Evolutionary conservation across 225 moss, liverwort and hornwort species (phyloP).

Genomic region (Thuidium tamariscinum): DNA sequence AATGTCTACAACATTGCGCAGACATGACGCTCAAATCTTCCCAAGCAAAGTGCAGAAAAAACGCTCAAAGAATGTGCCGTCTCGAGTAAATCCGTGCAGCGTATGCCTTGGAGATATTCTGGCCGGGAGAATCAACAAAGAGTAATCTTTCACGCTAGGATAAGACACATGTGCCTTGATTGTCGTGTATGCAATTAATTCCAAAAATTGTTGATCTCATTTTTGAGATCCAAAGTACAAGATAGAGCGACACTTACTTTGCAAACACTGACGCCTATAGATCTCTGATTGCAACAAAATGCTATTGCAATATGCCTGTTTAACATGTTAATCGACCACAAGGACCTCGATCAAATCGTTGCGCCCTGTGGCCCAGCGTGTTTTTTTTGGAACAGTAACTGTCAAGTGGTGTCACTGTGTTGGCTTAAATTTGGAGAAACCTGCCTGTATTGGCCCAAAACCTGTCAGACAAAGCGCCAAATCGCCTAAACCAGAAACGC

Average conservation of each 20-base stretch:
- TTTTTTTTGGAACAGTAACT: too few species aligned
- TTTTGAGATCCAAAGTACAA: background rate
- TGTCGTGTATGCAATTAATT: background rate
- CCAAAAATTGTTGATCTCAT: background rate
- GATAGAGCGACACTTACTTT: background rate
- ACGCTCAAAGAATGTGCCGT: background rate
- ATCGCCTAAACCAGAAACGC: too few species aligned
- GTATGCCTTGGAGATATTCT: background rate
- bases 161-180: background rate
- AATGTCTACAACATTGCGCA: background rate
- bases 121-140: background rate
- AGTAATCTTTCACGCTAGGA: background rate
- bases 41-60: background rate
- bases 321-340: background rate
- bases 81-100: background rate
- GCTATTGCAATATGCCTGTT: background rate
- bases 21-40: background rate
- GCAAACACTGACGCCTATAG: background rate
- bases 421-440: too few species aligned
- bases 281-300: background rate
- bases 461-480: too few species aligned
- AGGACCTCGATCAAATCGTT: background rate
- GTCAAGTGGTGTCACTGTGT: too few species aligned
- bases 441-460: too few species aligned
- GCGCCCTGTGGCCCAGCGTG: background rate